Evolutionary conservation across 2,329 filamentous ascomycete species (phyloP).

Genomic region (Sclerotinia minor): DNA sequence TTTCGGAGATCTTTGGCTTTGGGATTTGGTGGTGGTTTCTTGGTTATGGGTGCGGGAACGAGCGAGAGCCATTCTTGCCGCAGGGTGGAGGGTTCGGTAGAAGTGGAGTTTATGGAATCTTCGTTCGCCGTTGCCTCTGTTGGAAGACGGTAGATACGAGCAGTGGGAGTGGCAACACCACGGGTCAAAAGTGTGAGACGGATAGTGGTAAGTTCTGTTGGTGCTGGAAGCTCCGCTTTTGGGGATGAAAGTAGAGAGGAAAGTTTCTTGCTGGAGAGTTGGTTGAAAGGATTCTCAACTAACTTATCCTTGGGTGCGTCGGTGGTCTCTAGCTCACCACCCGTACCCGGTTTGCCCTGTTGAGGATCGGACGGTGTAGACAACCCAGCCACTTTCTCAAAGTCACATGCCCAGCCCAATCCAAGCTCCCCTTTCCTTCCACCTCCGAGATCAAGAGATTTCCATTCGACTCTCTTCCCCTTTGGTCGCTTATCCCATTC

Average conservation of each 20-base stretch:
- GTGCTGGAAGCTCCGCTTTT: slow-evolving; percentile 38
- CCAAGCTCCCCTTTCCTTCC: slow-evolving; percentile 81
- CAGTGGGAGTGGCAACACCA: slow-evolving; percentile 69
- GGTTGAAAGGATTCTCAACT: slow-evolving; percentile 26
- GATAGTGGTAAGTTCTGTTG: slow-evolving; percentile 56
- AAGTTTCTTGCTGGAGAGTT: slow-evolving; percentile 32
- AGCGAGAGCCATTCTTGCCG: slow-evolving; percentile 71
- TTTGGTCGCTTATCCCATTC: slow-evolving; percentile 78
- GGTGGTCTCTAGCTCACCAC: neutral
- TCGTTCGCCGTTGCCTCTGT: slow-evolving; percentile 42
- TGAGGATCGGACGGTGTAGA: slow-evolving; percentile 20
- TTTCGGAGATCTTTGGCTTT: slow-evolving; percentile 31
- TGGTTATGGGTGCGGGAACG: slow-evolving; percentile 40
- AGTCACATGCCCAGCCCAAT: slow-evolving; percentile 79
- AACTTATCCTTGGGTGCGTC: neutral
- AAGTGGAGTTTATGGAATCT: slow-evolving; percentile 32
- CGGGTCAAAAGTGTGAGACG: slow-evolving; percentile 66
- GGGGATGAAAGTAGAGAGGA: slow-evolving; percentile 33
- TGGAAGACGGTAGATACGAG: slow-evolving; percentile 81
- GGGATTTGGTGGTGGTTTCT: slow-evolving; percentile 35
- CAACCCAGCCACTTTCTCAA: slow-evolving; percentile 52
- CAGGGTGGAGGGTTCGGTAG: slow-evolving; percentile 47
- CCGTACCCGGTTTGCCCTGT: slow-evolving; percentile 11
- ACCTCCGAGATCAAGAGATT: slow-evolving; percentile 70
- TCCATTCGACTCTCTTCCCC: slow-evolving; percentile 76